These are phyloP conservation scores for Aureobasidium namibiae DNA, from an alignment of 2,329 filamentous ascomycete genomes.

Conservation along the genomic window DNA sequence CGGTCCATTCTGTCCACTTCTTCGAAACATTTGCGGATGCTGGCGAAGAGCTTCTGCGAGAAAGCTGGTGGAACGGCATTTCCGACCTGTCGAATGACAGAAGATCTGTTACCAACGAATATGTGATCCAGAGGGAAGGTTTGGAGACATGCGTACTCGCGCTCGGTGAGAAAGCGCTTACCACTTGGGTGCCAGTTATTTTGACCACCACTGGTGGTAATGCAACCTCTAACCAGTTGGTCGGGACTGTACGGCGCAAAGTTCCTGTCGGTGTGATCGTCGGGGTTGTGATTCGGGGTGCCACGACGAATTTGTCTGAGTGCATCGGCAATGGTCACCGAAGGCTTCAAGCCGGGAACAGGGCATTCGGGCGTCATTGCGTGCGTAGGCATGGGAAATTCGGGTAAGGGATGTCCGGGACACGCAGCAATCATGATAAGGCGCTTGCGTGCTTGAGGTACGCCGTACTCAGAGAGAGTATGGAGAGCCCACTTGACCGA, in stretches of 20 bases:
- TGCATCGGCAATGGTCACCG: conserved; percentile 34
- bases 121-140: conserved; percentile 56
- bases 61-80: conserved; percentile 65
- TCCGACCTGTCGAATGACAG: conserved; percentile 58
- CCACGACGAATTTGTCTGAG: conserved; percentile 33
- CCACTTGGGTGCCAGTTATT: conserved; percentile 60
- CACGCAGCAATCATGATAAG: conserved; percentile 47
- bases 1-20: not conserved
- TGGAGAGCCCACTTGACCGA: conserved; percentile 62
- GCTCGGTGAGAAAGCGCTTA: conserved; percentile 51
- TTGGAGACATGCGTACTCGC: conserved; percentile 62
- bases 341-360: conserved; percentile 21
- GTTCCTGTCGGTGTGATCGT: conserved; percentile 31
- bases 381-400: conserved; percentile 46
- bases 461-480: conserved; percentile 40
- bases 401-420: conserved; percentile 62
- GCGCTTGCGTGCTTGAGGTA: conserved; percentile 41
- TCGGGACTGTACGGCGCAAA: conserved; percentile 40
- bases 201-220: conserved; percentile 55
- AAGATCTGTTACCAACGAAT: conserved; percentile 40
- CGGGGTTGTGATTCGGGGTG: conserved; percentile 25
- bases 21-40: conserved; percentile 10
- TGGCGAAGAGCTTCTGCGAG: conserved; percentile 8
- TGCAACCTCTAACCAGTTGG: conserved; percentile 44
- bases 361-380: conserved; percentile 15